Evolutionary conservation across 148 eudicot genomes (phyloP), one percentile per base, ranked within the genome.

Genomic region (Camellia japonica): DNA sequence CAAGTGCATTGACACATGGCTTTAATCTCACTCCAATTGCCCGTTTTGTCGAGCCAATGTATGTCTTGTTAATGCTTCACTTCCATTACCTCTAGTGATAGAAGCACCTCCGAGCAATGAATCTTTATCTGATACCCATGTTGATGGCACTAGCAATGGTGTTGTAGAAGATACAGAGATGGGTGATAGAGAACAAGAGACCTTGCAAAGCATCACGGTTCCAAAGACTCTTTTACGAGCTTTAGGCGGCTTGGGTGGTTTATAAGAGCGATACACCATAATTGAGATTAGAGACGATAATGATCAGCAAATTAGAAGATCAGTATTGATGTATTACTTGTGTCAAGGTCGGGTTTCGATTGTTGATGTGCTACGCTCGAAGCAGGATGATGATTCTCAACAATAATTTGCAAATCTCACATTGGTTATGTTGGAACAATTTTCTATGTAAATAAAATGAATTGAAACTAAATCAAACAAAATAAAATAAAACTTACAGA

Each of bases 1-100:
- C 14, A 46, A 66, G 20, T 93, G 98, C 79, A 93, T 93, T 64
- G 98, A 93, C 84, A 90, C 90, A 59, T 93, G 98, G 98, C 96
- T 93, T 65, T 89, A 81, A 71, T 89, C 90, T 42, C 95, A 93
- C 83, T 89, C 95, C 9, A 93, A 87, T 84, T 93, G 98, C 80
- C 98, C 96, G 16, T 86, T 93, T 68, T 93, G 98, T 80, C 92
- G 94, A 3, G 92, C 96, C 41, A 92, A 88, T 79, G 81, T 93
- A 2, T 76, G 77, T 42, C 74, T 76, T 14, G 49, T 82, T 55
- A 80, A 49, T 80, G 67, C 82, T 56, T 66, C 78, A 3, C 69
- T 54, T 10, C 79, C 67, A 3, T 44, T 61, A 15, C 74, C 82
- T 43, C 79, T 69, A 1, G 60, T 71, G 20, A 19, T 70, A 14